Conservation (phyloP, 352 stramenopile genomes). For the Globisporangium sylvaticum region DNA sequence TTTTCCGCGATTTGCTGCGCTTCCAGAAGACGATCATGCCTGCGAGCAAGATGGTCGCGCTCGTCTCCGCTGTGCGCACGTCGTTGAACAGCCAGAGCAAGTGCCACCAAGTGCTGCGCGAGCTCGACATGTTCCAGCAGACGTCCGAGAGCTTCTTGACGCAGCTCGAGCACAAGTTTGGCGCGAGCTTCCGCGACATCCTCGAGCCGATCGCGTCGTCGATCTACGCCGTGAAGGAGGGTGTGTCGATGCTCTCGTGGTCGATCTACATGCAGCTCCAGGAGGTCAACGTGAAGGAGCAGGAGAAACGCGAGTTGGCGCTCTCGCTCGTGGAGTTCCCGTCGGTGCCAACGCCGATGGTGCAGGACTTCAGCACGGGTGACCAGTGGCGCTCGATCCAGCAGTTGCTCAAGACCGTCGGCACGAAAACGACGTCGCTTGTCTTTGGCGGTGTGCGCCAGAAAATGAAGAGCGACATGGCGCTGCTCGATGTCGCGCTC, state of each 20-base stretch:
- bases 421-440: slow-evolving; percentile 35
- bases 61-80: slow-evolving; percentile 36
- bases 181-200: slow-evolving; percentile 76
- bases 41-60: slow-evolving; percentile 45
- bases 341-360: slow-evolving; percentile 22
- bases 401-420: slow-evolving; percentile 43
- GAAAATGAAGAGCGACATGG: slow-evolving; percentile 64
- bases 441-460: slow-evolving; percentile 42
- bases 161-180: slow-evolving; percentile 70
- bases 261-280: slow-evolving; percentile 56
- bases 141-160: slow-evolving; percentile 78
- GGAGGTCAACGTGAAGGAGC: slow-evolving; percentile 34
- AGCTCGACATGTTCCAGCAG: slow-evolving; percentile 87
- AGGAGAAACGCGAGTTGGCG: slow-evolving; percentile 45
- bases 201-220: slow-evolving; percentile 69
- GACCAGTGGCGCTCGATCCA: slow-evolving; percentile 79
- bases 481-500: slow-evolving; percentile 63
- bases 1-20: slow-evolving; percentile 70
- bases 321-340: slow-evolving; percentile 76
- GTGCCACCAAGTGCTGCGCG: slow-evolving; percentile 67
- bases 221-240: slow-evolving; percentile 87
- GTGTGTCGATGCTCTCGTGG: slow-evolving; percentile 66
- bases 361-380: not conserved
- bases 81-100: slow-evolving; percentile 35
- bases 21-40: slow-evolving; percentile 79